Evolutionary conservation across 225 moss, liverwort and hornwort genomes (phyloP).

Genomic region (Pseudoscleropodium purum): DNA sequence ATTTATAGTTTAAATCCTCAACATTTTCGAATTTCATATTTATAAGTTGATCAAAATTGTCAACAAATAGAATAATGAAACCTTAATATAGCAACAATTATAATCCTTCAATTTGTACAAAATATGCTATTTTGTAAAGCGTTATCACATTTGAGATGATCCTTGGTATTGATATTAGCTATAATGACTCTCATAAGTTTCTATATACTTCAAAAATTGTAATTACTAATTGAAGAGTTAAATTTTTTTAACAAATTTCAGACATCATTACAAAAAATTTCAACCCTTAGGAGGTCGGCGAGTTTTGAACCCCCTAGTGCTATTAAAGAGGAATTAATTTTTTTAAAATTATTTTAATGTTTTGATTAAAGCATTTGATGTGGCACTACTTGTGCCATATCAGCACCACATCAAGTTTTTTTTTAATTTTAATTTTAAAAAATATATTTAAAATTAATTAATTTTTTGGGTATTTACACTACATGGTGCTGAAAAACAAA

Average conservation of each 20-base stretch:
- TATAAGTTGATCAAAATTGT: neutral
- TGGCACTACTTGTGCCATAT: no score
- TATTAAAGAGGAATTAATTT: no score
- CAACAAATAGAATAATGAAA: neutral
- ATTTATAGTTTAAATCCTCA: neutral
- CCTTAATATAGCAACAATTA: fast-evolving
- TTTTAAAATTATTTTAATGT: no score
- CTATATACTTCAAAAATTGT: neutral
- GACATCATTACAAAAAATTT: neutral
- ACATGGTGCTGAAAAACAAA: no score
- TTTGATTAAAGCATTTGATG: no score
- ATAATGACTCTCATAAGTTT: neutral
- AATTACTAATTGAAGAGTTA: neutral
- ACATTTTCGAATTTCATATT: neutral
- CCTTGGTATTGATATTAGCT: neutral
- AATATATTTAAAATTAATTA: no score
- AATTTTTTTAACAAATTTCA: neutral
- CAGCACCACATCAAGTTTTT: no score
- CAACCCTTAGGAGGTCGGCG: no score
- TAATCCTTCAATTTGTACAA: neutral
- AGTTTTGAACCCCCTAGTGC: no score
- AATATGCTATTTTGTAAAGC: neutral
- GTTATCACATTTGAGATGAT: neutral
- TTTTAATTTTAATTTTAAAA: no score
- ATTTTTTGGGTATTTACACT: no score